Percentiles rank a stretch among this genome's conserved stretches.
Evolutionary conservation across 2,329 filamentous ascomycete species (phyloP).

Genomic region (Stagonosporopsis vannaccii): DNA sequence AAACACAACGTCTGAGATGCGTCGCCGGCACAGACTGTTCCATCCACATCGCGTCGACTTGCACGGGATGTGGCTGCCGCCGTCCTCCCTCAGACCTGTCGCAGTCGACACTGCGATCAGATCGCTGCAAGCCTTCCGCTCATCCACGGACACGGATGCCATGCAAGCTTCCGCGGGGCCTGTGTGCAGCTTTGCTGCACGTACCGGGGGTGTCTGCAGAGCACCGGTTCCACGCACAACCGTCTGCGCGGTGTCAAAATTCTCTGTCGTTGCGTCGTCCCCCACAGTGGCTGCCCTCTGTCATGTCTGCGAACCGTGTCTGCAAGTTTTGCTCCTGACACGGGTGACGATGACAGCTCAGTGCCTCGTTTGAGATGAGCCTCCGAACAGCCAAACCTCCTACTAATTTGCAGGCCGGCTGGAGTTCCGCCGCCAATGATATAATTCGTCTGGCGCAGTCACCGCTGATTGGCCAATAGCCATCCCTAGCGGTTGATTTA

Average conservation of each 20-base stretch:
- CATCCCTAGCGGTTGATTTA: conserved; percentile 6
- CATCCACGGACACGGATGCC: conserved; percentile 37
- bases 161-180: conserved; percentile 33
- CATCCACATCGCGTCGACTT: background rate
- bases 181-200: conserved; percentile 32
- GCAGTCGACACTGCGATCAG: conserved; percentile 27
- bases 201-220: conserved; percentile 29
- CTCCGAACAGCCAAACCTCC: conserved; percentile 28
- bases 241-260: conserved; percentile 30
- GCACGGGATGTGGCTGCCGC: conserved; percentile 5
- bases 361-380: conserved; percentile 21
- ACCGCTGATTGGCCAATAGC: conserved; percentile 32
- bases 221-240: conserved; percentile 39
- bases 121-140: conserved; percentile 45
- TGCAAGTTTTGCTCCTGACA: conserved; percentile 27
- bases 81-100: conserved; percentile 33
- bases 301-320: conserved; percentile 7
- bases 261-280: conserved; percentile 29
- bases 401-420: conserved; percentile 21
- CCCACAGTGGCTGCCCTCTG: conserved; percentile 2
- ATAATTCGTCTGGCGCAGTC: conserved; percentile 31
- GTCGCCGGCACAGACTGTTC: conserved; percentile 22
- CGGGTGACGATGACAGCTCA: conserved; percentile 27
- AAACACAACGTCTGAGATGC: conserved; percentile 28
- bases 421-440: conserved; percentile 39